Percentiles rank a stretch among this genome's conserved stretches.
These are phyloP conservation scores for Vanilla planifolia DNA, from an alignment of 106 monocot genomes.

Conservation along the genomic window DNA sequence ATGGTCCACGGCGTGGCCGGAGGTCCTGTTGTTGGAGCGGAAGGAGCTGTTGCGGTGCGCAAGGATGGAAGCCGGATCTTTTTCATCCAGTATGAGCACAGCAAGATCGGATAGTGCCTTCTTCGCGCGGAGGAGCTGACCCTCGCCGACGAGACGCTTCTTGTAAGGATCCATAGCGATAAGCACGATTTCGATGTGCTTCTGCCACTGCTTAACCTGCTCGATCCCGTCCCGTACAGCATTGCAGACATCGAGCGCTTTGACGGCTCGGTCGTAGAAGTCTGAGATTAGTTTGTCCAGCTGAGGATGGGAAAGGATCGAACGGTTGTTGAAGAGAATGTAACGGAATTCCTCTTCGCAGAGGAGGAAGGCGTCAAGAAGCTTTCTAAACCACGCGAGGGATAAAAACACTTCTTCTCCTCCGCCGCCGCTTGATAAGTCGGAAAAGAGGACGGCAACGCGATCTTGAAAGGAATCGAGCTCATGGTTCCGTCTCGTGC, in stretches of 20 bases:
- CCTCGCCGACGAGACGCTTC: slow-evolving; percentile 34
- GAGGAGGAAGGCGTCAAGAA: slow-evolving; percentile 45
- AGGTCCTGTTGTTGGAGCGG: slow-evolving; percentile 16
- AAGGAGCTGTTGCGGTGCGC: slow-evolving; percentile 71
- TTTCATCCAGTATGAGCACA: slow-evolving; percentile 51
- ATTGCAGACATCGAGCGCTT: slow-evolving; percentile 67
- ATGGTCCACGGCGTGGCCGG: slow-evolving; percentile 18
- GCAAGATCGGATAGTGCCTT: slow-evolving; percentile 72
- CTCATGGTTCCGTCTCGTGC: slow-evolving; percentile 21
- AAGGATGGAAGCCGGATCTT: slow-evolving; percentile 23
- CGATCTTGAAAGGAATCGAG: slow-evolving; percentile 47
- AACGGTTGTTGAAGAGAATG: slow-evolving; percentile 18
- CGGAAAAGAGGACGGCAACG: slow-evolving; percentile 51
- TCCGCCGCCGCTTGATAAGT: slow-evolving; percentile 22
- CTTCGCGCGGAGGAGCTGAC: slow-evolving; percentile 65
- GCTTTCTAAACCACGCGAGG: slow-evolving; percentile 8
- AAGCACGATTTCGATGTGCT: slow-evolving; percentile 41
- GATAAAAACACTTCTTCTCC: slow-evolving; percentile 24
- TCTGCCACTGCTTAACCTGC: slow-evolving; percentile 47
- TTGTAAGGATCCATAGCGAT: slow-evolving; percentile 9
- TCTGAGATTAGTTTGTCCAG: slow-evolving; percentile 41
- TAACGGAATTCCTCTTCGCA: slow-evolving; percentile 54
- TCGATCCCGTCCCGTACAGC: slow-evolving; percentile 46
- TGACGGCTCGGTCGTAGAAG: slow-evolving; percentile 59
- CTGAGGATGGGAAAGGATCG: slow-evolving; percentile 18